Percentiles rank a stretch among this genome's conserved stretches.
These are phyloP conservation scores for Arthroderma sp. DNA, from an alignment of 2,329 filamentous ascomycete genomes.

Conservation along the genomic window DNA sequence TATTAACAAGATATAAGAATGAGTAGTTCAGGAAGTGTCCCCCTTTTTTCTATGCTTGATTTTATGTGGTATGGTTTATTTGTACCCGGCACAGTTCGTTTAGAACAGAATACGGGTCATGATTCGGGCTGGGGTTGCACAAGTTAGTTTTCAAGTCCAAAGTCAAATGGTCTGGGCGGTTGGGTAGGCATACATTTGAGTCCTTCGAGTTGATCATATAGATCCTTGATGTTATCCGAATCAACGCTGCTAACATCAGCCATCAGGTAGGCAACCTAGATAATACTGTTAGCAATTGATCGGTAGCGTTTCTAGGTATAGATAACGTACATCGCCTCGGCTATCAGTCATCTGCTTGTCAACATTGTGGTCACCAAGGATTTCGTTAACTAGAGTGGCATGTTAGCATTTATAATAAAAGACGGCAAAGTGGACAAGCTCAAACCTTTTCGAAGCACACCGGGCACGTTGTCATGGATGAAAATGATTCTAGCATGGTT, in stretches of 20 bases:
- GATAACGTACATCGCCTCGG: slow-evolving; percentile 60
- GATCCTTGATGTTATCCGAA: slow-evolving; percentile 66
- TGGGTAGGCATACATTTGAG: slow-evolving; percentile 54
- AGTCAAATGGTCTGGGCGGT: background rate
- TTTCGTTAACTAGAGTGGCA: slow-evolving; percentile 63
- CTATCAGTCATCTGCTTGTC: slow-evolving; percentile 98
- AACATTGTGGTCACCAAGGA: slow-evolving; percentile 89
- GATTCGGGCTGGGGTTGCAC: slow-evolving; percentile 30
- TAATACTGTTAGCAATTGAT: slow-evolving; percentile 13
- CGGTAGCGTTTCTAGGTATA: background rate
- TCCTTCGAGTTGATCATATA: slow-evolving; percentile 70
- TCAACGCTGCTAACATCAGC: slow-evolving; percentile 87
- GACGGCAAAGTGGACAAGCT: background rate
- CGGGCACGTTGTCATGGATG: slow-evolving; percentile 92
- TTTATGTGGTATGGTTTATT: background rate
- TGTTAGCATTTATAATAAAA: background rate
- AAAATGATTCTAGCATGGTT: slow-evolving; percentile 89
- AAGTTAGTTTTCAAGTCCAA: background rate
- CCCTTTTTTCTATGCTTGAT: background rate
- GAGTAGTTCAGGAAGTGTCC: background rate
- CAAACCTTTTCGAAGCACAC: slow-evolving; percentile 72
- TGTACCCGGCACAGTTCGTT: slow-evolving; percentile 5
- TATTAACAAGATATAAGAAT: background rate
- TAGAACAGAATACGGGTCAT: slow-evolving; percentile 37
- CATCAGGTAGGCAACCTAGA: slow-evolving; percentile 81